phyloP scores from a whole-genome alignment of 192 early-diverging fungal genomes.

The Entrophospora sp. region DNA sequence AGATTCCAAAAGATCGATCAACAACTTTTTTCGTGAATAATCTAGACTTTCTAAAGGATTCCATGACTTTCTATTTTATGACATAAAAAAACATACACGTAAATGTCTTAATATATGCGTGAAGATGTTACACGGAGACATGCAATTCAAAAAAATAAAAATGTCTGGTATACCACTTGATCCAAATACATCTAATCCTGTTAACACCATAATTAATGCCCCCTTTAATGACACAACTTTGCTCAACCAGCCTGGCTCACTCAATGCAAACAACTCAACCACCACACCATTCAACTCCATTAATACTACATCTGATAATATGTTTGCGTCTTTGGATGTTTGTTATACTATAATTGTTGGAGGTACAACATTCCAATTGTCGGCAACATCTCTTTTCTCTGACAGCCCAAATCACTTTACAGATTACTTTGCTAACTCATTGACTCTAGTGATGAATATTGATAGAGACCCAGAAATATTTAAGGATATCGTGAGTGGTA shows the following conservation, averaged over 20 bases:
- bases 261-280: no score
- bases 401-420: slow-evolving; percentile 17
- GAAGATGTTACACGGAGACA: no score
- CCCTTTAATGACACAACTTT: no score
- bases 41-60: not conserved
- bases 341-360: slow-evolving; percentile 8
- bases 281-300: no score
- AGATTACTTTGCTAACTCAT: not conserved
- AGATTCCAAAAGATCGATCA: not conserved
- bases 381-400: not conserved
- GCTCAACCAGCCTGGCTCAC: no score
- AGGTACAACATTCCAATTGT: not conserved
- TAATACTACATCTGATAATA: no score
- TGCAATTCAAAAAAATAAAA: no score
- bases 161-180: no score
- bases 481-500: slow-evolving; percentile 31
- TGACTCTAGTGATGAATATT: slow-evolving; percentile 30
- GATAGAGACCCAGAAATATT: slow-evolving; percentile 46
- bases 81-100: not conserved
- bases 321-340: no score
- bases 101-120: no score
- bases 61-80: not conserved
- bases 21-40: not conserved
- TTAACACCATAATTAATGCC: no score
- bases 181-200: no score